Base-by-base conservation (phyloP, 805 yeast genomes). In the Maudiozyma barnettii region DNA sequence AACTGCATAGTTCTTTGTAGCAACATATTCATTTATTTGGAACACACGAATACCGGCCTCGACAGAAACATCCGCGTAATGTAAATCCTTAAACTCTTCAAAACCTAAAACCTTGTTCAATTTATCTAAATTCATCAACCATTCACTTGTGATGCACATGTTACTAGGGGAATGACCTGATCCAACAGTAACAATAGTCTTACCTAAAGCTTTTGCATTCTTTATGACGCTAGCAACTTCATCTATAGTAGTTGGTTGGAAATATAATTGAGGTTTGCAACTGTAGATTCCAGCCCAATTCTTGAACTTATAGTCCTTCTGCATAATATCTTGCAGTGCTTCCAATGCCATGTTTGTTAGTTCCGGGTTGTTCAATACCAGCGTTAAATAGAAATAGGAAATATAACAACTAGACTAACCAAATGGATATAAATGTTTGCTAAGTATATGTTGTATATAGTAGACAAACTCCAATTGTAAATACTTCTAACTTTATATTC, bases 101-200 rank as follows among this genome's bases (percentile, higher is more conserved):
- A 76, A 63, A 7, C 59, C 64, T 22, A 82, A 54, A 1, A 88
- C 78, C n/a, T 64, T 58, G 61, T 79, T 77, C 62, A 84, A 75
- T 48, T 78, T 78, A 65, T 91, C 98, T 58, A 91, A 72, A 61
- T 86, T 90, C 52, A 95, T 77, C 18, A 93, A 68, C 96, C 96
- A 90, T 49, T 85, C 93, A 30, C 72, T 68, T 4, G 95, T 84
- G 83, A 89, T 82, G 45, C 96, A 87, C 67, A 93, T 68, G 59
- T 81, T 90, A 39, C 95, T 84, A 0, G 99, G 99, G 7, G 97
- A 89, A 63, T 93, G 98, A 30, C 96, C 96, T 0, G 95, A 79
- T 0, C 99, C 99, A 8, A 86, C 90, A 1, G 85, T 78, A 74
- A 85, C 81, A 47, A 91, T 67, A 16, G 95, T 84, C 54, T 79